Conservation (phyloP, 1,284 basidiomycete species). For the Stygiomarasmius scandens region DNA sequence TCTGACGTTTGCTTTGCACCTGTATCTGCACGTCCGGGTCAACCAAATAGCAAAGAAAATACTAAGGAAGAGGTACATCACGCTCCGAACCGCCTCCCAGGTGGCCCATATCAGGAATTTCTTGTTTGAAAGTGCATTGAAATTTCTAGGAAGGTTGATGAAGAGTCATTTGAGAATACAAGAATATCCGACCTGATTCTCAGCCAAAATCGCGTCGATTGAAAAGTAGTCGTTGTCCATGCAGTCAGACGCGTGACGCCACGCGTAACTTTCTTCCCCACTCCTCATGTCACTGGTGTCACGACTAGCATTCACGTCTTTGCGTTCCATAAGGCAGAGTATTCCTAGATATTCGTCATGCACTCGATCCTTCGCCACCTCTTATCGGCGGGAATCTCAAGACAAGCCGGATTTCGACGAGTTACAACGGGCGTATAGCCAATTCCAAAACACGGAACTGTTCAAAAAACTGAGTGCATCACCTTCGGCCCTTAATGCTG, state of each 20-base stretch:
- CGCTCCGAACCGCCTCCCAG: conserved; percentile 81
- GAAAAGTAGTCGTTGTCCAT: conserved; percentile 92
- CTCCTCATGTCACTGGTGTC: neutral
- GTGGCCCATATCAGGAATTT: conserved; percentile 86
- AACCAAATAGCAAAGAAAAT: conserved; percentile 1
- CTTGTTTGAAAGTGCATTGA: conserved; percentile 85
- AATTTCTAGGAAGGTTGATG: conserved; percentile 66
- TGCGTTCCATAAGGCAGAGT: conserved; percentile 7
- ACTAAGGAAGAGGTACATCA: conserved; percentile 60
- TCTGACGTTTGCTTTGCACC: conserved; percentile 68
- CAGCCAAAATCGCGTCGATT: conserved; percentile 84
- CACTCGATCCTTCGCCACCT: conserved; percentile 39
- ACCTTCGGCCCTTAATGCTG: conserved; percentile 50
- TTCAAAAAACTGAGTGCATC: conserved; percentile 52
- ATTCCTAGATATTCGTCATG: conserved; percentile 18
- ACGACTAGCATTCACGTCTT: conserved; percentile 7
- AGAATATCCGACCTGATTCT: conserved; percentile 72
- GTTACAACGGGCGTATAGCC: conserved; percentile 14
- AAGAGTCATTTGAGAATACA: neutral
- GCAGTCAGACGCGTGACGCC: conserved; percentile 1
- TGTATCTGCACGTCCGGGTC: conserved; percentile 57
- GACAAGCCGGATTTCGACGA: conserved; percentile 34
- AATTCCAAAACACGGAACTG: conserved; percentile 37
- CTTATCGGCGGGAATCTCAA: conserved; percentile 34
- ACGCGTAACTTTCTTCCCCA: conserved; percentile 5